phyloP scores from a whole-genome alignment of 148 eudicot species.

The Nepenthes mirabilis region DNA sequence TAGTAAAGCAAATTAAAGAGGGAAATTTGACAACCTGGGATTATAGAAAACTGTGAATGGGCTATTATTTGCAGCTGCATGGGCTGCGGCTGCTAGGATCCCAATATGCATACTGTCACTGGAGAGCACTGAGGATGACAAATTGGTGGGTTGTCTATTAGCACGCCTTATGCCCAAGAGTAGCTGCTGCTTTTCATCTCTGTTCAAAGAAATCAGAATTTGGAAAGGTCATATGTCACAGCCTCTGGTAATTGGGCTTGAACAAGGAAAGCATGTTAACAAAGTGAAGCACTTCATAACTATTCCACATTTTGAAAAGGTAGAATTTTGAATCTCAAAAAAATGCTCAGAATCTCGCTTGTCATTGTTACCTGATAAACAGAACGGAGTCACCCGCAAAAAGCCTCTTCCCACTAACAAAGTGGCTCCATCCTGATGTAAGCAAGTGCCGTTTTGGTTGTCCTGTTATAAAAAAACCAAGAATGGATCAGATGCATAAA shows the following conservation, averaged over 20 bases:
- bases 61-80: slow-evolving; percentile 93
- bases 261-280: not conserved
- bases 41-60: slow-evolving; percentile 93
- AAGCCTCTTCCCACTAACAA: slow-evolving; percentile 88
- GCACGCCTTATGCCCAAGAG: slow-evolving; percentile 94
- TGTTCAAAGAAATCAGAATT: slow-evolving; percentile 13
- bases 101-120: slow-evolving; percentile 99
- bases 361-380: slow-evolving; percentile 60
- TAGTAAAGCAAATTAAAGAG: not conserved
- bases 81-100: slow-evolving; percentile 94
- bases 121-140: slow-evolving; percentile 86
- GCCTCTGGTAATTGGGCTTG: not conserved
- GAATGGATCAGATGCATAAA: not conserved
- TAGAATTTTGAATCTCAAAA: not conserved
- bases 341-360: not conserved
- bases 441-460: slow-evolving; percentile 96
- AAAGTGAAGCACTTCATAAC: not conserved
- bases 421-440: slow-evolving; percentile 97
- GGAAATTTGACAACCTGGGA: slow-evolving; percentile 45
- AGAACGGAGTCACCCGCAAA: slow-evolving; percentile 92
- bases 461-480: slow-evolving; percentile 31
- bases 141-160: slow-evolving; percentile 71
- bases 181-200: slow-evolving; percentile 90
- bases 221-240: not conserved
- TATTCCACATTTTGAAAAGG: not conserved